These are phyloP conservation scores for Schizophyllum amplum DNA, from an alignment of 1,284 basidiomycete species.

Conservation along the genomic window DNA sequence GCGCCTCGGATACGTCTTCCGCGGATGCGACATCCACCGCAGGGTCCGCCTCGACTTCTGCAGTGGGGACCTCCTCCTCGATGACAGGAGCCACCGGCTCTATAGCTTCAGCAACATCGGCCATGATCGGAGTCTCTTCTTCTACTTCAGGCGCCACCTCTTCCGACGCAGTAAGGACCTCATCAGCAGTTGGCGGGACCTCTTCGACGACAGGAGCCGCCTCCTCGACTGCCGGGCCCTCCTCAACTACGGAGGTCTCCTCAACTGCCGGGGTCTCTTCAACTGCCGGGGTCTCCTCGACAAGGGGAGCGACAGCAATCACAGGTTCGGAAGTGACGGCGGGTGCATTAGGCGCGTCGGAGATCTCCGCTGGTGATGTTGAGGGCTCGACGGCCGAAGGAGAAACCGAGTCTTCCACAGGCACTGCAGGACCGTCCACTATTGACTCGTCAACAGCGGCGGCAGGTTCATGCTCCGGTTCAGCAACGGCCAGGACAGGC, in stretches of 20 bases:
- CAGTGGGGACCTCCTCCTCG: slow-evolving; percentile 1
- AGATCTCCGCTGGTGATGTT: no score
- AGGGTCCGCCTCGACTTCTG: neutral
- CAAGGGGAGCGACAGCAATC: slow-evolving; percentile 7
- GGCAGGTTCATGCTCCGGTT: neutral
- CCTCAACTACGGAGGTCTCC: slow-evolving; percentile 11
- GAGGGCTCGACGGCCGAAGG: neutral
- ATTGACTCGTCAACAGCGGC: neutral
- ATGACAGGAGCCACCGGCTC: neutral
- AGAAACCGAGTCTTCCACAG: neutral
- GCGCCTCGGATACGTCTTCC: neutral
- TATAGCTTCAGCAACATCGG: neutral
- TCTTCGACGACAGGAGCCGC: neutral
- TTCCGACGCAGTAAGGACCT: slow-evolving; percentile 1
- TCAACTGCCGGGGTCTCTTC: slow-evolving; percentile 4
- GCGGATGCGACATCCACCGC: neutral
- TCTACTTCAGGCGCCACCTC: neutral
- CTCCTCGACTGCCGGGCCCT: slow-evolving; percentile 1
- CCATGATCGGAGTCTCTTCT: neutral
- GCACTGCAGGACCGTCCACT: neutral
- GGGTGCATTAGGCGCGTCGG: neutral
- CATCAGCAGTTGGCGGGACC: slow-evolving; percentile 7
- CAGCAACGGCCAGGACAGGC: slow-evolving; percentile 2
- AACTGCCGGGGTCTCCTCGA: slow-evolving; percentile 3
- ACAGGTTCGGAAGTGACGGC: slow-evolving; percentile 1